Conservation (phyloP, 2,329 filamentous ascomycete genomes). For the Alternaria ventricosa region DNA sequence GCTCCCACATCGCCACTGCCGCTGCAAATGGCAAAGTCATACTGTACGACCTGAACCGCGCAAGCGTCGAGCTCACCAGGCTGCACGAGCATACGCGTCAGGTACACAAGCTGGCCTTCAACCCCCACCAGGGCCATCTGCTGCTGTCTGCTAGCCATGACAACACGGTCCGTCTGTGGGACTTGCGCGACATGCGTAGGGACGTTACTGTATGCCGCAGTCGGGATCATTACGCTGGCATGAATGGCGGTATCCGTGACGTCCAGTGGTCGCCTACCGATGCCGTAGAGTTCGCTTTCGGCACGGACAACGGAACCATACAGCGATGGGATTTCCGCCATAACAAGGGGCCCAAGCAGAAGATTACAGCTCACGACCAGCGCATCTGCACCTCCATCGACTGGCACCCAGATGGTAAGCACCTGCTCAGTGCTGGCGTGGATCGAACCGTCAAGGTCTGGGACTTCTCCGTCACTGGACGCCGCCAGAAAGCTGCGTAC, state of each 20-base stretch:
- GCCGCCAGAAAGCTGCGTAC: constrained; percentile 65
- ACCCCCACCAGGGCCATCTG: constrained; percentile 65
- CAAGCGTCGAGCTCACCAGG: constrained; percentile 66
- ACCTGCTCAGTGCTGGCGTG: constrained; percentile 67
- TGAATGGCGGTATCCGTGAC: constrained; percentile 67
- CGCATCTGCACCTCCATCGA: constrained; percentile 67
- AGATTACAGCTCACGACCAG: constrained; percentile 66
- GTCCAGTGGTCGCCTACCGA: constrained; percentile 70
- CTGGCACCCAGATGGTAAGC: constrained; percentile 71
- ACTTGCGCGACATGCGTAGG: constrained; percentile 62
- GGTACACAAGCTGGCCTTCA: constrained; percentile 70
- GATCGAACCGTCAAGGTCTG: constrained; percentile 69
- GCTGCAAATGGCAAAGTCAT: constrained; percentile 70
- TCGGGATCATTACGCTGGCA: constrained; percentile 61
- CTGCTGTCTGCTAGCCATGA: constrained; percentile 71
- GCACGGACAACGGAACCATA: constrained; percentile 68
- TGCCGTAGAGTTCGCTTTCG: constrained; percentile 67
- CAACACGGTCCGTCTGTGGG: constrained; percentile 69
- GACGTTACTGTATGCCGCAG: constrained; percentile 61
- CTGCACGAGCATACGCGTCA: constrained; percentile 70
- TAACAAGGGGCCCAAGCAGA: constrained; percentile 62
- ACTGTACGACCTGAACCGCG: constrained; percentile 68
- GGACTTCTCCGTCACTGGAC: constrained; percentile 65
- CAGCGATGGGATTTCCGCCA: constrained; percentile 70
- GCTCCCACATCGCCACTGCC: constrained; percentile 67